Evolutionary conservation across 805 yeast species (phyloP).

Genomic region (Yarrowia osloensis): DNA sequence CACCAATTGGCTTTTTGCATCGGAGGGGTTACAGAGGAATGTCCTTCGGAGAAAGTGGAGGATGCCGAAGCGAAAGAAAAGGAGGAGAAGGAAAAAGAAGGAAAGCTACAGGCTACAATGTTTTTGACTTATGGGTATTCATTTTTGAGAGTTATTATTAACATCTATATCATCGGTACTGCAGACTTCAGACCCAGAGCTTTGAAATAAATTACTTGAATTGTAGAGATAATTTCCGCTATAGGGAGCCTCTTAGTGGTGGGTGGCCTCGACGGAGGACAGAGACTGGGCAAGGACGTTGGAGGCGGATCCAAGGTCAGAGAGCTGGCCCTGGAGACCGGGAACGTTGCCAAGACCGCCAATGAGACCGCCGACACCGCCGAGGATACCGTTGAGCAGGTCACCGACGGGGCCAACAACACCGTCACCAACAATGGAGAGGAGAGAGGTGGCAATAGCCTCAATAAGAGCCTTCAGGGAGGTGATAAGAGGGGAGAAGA

Average conservation of each 20-base stretch:
- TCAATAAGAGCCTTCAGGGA: constrained; percentile 19
- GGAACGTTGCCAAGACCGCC: constrained; percentile 17
- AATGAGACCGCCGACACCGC: constrained; percentile 20
- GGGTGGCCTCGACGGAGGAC: neutral
- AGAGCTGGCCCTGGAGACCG: constrained; percentile 29
- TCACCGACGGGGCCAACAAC: constrained; percentile 28
- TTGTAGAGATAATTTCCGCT: constrained; percentile 26
- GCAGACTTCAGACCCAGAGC: constrained; percentile 27
- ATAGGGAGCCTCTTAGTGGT: constrained; percentile 21
- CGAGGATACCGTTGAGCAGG: constrained; percentile 25
- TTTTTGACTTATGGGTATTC: neutral
- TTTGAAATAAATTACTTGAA: constrained; percentile 21
- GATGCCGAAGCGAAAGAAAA: neutral
- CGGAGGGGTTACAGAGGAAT: neutral
- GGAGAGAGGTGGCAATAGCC: constrained; percentile 10
- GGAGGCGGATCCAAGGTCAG: constrained; percentile 6
- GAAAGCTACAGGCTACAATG: neutral
- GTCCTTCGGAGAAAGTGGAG: neutral
- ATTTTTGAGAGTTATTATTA: constrained; percentile 25
- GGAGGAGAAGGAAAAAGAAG: neutral
- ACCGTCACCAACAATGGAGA: constrained; percentile 27
- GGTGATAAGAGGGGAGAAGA: constrained; percentile 29
- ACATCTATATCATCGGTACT: constrained; percentile 26
- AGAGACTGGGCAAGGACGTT: constrained; percentile 22
- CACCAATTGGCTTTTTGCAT: neutral